phyloP scores from a whole-genome alignment of 257 asterid genomes.

The Asclepias syriaca region DNA sequence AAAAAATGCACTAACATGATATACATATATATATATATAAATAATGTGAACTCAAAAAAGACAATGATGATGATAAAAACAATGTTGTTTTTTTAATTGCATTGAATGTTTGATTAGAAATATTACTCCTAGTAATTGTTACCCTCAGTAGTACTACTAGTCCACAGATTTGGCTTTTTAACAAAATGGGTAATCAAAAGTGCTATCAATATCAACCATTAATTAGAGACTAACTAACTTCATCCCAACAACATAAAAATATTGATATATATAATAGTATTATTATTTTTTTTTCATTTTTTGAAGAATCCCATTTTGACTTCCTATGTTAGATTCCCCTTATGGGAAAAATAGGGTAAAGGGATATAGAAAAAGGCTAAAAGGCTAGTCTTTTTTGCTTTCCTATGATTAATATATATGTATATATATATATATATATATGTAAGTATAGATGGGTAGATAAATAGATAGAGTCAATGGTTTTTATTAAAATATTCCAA shows the following conservation, averaged over 20 bases:
- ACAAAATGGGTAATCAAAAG: constrained; percentile 12
- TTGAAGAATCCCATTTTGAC: constrained; percentile 13
- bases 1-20: constrained; percentile 11
- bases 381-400: constrained; percentile 1
- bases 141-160: neutral
- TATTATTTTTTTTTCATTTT: neutral
- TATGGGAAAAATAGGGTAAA: constrained; percentile 1
- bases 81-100: constrained; percentile 16
- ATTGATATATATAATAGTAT: too few species aligned
- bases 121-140: too few species aligned
- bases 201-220: constrained; percentile 16
- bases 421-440: too few species aligned
- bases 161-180: constrained; percentile 15
- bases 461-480: constrained; percentile 5
- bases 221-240: constrained; percentile 10
- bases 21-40: constrained; percentile 7
- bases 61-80: constrained; percentile 28
- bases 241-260: neutral
- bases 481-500: neutral
- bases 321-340: neutral
- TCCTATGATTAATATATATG: constrained; percentile 2
- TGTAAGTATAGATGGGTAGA: too few species aligned
- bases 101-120: constrained; percentile 24
- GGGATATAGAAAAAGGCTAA: neutral
- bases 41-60: constrained; percentile 7